Percentiles rank a stretch among this genome's conserved stretches.
Conservation (phyloP, 2,329 filamentous ascomycete genomes). For the Diaporthe velutina region DNA sequence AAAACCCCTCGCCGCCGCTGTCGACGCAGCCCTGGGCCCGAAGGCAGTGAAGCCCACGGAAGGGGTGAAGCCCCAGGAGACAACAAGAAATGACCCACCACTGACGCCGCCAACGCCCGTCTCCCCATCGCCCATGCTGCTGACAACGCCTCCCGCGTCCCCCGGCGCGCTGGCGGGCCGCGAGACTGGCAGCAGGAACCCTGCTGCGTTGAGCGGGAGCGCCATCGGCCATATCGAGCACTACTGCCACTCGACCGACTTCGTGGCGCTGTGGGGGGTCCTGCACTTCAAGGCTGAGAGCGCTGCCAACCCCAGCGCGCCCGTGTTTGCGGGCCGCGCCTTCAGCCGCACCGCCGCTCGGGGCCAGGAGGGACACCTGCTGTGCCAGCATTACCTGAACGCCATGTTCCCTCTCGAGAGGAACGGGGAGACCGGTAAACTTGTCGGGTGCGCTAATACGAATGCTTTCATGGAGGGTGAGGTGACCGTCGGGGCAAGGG, state of each 20-base stretch:
- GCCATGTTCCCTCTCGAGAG: constrained; percentile 69
- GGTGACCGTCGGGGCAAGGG: constrained; percentile 59
- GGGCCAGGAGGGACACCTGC: constrained; percentile 66
- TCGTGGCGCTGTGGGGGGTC: constrained; percentile 81
- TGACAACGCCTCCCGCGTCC: neutral
- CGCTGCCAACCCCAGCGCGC: constrained; percentile 59
- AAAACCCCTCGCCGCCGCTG: constrained; percentile 50
- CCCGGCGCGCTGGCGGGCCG: neutral
- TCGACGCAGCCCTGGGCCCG: constrained; percentile 46
- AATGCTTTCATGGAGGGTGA: constrained; percentile 74
- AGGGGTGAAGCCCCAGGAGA: neutral
- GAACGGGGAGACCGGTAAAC: constrained; percentile 56
- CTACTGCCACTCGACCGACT: constrained; percentile 81
- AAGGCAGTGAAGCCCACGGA: neutral
- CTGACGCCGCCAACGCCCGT: neutral
- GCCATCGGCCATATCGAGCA: constrained; percentile 82
- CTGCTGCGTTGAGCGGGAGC: constrained; percentile 55
- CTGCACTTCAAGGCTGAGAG: constrained; percentile 71
- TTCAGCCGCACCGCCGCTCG: constrained; percentile 62
- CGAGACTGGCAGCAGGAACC: constrained; percentile 51
- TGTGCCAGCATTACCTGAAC: constrained; percentile 72
- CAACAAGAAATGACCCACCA: neutral
- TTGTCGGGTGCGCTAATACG: constrained; percentile 49
- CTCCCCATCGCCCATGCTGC: neutral
- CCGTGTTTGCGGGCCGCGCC: constrained; percentile 71